A percentile compares a stretch with the other conserved stretches of the same genome.
Evolutionary conservation across 768 basidiomycete species (phyloP).

Genomic region (Gelatoporia subvermispora): DNA sequence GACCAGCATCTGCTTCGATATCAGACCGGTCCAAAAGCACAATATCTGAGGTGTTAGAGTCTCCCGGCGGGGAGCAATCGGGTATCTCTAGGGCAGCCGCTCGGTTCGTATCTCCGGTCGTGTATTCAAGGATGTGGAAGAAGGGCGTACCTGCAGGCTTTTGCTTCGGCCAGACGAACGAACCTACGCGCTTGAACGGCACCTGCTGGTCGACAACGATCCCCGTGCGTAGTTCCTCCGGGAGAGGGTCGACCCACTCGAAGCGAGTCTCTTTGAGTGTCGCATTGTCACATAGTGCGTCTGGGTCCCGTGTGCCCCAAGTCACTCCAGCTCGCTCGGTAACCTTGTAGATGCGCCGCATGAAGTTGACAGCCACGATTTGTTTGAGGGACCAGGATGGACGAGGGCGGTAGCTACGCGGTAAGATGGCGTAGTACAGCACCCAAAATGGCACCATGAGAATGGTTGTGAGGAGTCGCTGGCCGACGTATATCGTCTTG

Average conservation of each 20-base stretch:
- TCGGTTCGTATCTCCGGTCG: background rate
- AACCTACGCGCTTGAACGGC: constrained; percentile 39
- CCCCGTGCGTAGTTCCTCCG: constrained; percentile 35
- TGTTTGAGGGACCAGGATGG: constrained; percentile 46
- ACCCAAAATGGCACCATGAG: constrained; percentile 43
- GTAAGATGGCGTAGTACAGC: constrained; percentile 38
- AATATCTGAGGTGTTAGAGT: background rate
- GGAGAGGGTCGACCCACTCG: constrained; percentile 43
- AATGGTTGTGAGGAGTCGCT: constrained; percentile 44
- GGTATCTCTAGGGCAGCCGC: background rate
- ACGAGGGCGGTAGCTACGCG: constrained; percentile 41
- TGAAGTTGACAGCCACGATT: constrained; percentile 48
- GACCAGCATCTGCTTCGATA: constrained; percentile 22
- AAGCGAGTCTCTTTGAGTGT: constrained; percentile 43
- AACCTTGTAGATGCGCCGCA: constrained; percentile 45
- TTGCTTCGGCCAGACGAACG: constrained; percentile 44
- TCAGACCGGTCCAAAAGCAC: background rate
- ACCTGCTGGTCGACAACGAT: constrained; percentile 36
- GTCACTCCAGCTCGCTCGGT: constrained; percentile 55
- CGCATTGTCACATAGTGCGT: constrained; percentile 26
- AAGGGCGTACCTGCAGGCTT: constrained; percentile 14
- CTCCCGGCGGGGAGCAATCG: background rate
- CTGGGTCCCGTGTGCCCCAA: constrained; percentile 46
- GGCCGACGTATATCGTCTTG: constrained; percentile 43
- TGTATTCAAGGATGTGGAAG: background rate